These are phyloP conservation scores for Blastocystis sp. DNA, from an alignment of 352 stramenopile species.

Conservation along the genomic window DNA sequence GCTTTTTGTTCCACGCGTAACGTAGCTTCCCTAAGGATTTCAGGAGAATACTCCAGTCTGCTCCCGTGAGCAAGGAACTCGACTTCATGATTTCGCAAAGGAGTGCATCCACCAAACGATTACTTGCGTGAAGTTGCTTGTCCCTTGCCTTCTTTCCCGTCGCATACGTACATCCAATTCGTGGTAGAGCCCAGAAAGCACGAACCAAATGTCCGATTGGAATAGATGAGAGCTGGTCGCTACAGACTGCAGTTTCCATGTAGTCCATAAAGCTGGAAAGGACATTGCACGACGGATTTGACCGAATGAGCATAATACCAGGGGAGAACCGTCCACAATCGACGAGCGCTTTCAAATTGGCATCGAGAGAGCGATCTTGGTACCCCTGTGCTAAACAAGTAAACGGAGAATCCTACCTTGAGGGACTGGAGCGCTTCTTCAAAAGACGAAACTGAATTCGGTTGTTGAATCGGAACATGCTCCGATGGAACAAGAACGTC, in stretches of 20 bases:
- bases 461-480: neutral
- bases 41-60: conserved; percentile 8
- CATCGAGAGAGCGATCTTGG: neutral
- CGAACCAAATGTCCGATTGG: neutral
- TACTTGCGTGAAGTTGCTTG: neutral
- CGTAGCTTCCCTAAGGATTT: conserved; percentile 6
- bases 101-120: neutral
- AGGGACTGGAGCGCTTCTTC: neutral
- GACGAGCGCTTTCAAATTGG: neutral
- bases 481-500: neutral
- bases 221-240: neutral
- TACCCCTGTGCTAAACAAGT: neutral
- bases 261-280: neutral
- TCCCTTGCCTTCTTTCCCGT: neutral
- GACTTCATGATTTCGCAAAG: neutral
- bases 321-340: conserved; percentile 22
- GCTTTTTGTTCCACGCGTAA: neutral
- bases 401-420: neutral
- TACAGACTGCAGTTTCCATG: neutral
- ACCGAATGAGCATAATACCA: neutral
- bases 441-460: neutral
- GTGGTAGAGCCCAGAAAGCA: conserved; percentile 16
- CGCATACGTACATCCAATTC: conserved; percentile 28
- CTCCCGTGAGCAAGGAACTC: neutral
- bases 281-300: neutral